A percentile compares a stretch with the other conserved stretches of the same genome.
Evolutionary conservation across 352 stramenopile genomes (phyloP).

Genomic region (Globisporangium alternatum): DNA sequence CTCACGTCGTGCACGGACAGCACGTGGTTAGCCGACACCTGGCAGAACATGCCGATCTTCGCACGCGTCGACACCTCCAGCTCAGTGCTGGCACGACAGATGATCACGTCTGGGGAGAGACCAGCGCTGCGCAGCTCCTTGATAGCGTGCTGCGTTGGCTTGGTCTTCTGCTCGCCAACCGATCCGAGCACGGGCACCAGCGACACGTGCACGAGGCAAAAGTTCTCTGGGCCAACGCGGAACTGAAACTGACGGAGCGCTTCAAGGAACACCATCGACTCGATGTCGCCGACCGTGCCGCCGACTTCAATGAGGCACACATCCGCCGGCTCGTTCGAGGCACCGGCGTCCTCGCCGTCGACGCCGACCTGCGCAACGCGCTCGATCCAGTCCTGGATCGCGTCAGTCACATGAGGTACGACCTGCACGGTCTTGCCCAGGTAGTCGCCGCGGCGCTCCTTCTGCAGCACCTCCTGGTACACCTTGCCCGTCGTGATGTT

Average conservation of each 20-base stretch:
- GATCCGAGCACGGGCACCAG: constrained; percentile 97
- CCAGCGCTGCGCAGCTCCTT: constrained; percentile 97
- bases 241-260: constrained; percentile 99
- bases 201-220: constrained; percentile 98
- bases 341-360: constrained; percentile 39
- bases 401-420: constrained; percentile 95
- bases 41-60: constrained; percentile 99
- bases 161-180: constrained; percentile 99
- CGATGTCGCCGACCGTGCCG: constrained; percentile 99
- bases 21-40: constrained; percentile 94
- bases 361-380: constrained; percentile 95
- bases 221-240: constrained; percentile 96
- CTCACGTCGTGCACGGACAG: constrained; percentile 98
- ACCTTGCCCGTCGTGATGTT: constrained; percentile 99
- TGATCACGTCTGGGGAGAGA: constrained; percentile 96
- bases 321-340: constrained; percentile 74
- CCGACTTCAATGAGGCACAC: constrained; percentile 99
- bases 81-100: constrained; percentile 92
- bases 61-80: constrained; percentile 91
- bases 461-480: constrained; percentile 95
- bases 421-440: constrained; percentile 99
- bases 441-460: constrained; percentile 96
- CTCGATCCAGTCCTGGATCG: constrained; percentile 98
- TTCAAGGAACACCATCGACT: constrained; percentile 99
- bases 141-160: constrained; percentile 99